Base-by-base conservation (phyloP, 768 basidiomycete genomes). In the Epithele typhae region DNA sequence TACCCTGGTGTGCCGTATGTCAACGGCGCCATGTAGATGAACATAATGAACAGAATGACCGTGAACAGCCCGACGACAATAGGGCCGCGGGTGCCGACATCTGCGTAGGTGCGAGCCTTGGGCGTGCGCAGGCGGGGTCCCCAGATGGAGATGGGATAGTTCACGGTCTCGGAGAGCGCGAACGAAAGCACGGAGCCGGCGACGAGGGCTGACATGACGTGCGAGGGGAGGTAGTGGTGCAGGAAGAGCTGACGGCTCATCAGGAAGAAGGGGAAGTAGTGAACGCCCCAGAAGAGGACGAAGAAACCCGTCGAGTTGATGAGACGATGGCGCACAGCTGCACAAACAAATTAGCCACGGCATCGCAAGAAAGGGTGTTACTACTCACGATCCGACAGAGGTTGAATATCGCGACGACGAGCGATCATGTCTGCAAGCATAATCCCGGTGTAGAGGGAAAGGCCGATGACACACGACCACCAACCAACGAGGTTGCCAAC, bases 261-360 rank as follows among this genome's bases (percentile, higher is more conserved):
- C 22, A 97, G 75, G 83, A 91, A 99, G 78, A 98, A 99, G 5
- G 96, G 96, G 60, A 87, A 71, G 70, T 96, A 99, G 65, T 99
- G 96, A 45, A 89, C 90, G 11, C 78, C 85, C 96, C 96, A 99
- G 21, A 95, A 79, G 24, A 93, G 70, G 44, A 93, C 68, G 81
- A 99, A 98, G 76, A 97, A 96, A 18, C 95, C 92, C 21, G 89
- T 81, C 37, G 92, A 93, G 63, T 98, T 94, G 82, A 93, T 91
- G 10, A 98, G 74, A 27, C 96, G 84, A 62, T 95, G 93, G 40
- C 93, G 91, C 22, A 92, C 82, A 50, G 85, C 95, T 98, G 53
- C 34, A 19, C 27, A 36, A 36, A 36, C 35, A 36, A n/a, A n/a
- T n/a, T n/a, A n/a, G n/a, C n/a, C n/a, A n/a, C n/a, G n/a, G n/a